Conservation (phyloP, 331 rosid species). For the Rhamnella rubrinervis region DNA sequence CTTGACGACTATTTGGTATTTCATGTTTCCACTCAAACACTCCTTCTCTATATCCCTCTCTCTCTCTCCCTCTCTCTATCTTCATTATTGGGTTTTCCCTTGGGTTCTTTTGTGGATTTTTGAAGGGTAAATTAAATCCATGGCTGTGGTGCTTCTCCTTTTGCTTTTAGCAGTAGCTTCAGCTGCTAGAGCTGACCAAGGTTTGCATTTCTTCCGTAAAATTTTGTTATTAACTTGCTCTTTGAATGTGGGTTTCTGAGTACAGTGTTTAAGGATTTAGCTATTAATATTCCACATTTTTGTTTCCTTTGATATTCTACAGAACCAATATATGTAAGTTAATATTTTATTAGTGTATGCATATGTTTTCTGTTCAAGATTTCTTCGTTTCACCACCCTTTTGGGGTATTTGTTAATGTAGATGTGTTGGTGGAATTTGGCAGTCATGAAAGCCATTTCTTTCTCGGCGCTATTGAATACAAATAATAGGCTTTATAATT, state of each 20-base stretch:
- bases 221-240: not conserved
- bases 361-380: not conserved
- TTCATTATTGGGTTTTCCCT: constrained; percentile 35
- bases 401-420: not conserved
- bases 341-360: not conserved
- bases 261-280: not conserved
- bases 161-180: constrained; percentile 49
- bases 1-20: constrained; percentile 18
- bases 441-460: not conserved
- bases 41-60: constrained; percentile 14
- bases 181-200: constrained; percentile 61
- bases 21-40: constrained; percentile 16
- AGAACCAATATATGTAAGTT: not conserved
- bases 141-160: constrained; percentile 55
- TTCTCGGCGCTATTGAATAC: not conserved
- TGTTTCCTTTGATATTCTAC: not conserved
- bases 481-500: not conserved
- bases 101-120: constrained; percentile 25
- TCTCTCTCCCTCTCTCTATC: constrained; percentile 30
- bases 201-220: constrained; percentile 27
- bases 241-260: constrained; percentile 6
- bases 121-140: constrained; percentile 29
- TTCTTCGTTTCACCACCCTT: not conserved
- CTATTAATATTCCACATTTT: not conserved
- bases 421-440: not conserved